These are phyloP conservation scores for Penicillium sp. DNA, from an alignment of 2,329 filamentous ascomycete genomes.

Conservation along the genomic window DNA sequence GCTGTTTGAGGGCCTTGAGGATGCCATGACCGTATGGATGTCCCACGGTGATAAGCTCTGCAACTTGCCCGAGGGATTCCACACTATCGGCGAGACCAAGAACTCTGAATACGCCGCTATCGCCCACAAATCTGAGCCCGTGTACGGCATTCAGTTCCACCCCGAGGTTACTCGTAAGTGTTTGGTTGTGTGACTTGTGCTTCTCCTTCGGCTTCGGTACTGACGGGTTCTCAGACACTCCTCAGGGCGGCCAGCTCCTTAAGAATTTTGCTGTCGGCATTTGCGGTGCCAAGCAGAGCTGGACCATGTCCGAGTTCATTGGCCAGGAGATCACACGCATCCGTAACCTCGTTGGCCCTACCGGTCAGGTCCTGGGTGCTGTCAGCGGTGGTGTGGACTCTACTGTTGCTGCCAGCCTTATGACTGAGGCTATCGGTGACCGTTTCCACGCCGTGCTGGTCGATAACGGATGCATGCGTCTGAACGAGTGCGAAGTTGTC, in stretches of 20 bases:
- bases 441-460: slow-evolving; percentile 84
- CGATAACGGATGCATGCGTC: slow-evolving; percentile 80
- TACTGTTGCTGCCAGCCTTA: slow-evolving; percentile 48
- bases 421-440: slow-evolving; percentile 81
- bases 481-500: slow-evolving; percentile 80
- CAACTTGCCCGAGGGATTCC: too few relatives aligned
- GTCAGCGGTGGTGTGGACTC: not conserved
- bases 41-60: too few relatives aligned
- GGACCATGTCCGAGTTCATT: not conserved
- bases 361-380: not conserved
- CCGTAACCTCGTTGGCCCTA: not conserved
- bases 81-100: too few relatives aligned
- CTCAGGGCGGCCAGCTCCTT: not conserved
- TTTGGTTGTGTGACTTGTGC: not conserved
- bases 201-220: not conserved
- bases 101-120: too few relatives aligned
- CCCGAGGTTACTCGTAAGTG: not conserved
- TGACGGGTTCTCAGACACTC: not conserved
- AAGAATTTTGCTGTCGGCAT: not conserved
- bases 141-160: not conserved
- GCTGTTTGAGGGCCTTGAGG: too few relatives aligned
- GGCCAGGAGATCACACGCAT: not conserved
- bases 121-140: too few relatives aligned
- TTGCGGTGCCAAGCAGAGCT: not conserved
- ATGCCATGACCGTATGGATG: too few relatives aligned